Base-by-base conservation (phyloP, 176 grass and related monocot species). In the Paspalum vaginatum region DNA sequence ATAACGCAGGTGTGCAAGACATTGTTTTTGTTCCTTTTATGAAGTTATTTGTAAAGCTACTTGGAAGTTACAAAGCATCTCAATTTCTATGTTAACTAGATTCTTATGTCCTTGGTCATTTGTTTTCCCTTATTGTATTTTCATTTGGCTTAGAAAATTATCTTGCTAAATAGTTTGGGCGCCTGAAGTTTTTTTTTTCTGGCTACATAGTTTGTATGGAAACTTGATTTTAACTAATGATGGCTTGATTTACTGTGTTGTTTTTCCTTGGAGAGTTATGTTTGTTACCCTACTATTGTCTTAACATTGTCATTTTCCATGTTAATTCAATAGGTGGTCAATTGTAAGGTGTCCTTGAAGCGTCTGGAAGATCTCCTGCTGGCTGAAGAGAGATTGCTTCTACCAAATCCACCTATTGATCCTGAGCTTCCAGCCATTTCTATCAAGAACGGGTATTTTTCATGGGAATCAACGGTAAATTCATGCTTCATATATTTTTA, bases 391-490 rank as follows among this genome's bases (percentile, higher is more conserved):
- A 93, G 90, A 79, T 32, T 88, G 71, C 93, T 99, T 86, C 49
- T 95, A 73, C 90, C 90, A 68, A 99, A 99, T 88, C 90, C 93
- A 77, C 90, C 92, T 74, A 49, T 93, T 86, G 84, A 93, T 67
- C 81, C 79, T 8, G 76, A 80, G 75, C 86, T 91, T 87, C 92
- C 96, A 64, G 90, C 93, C 18, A 86, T 99, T 79, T 95, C 93
- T 74, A 99, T 99, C 68, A 95, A 88, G 78, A 94, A 95, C 40
- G 96, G 96, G 60, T 89, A 86, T 78, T 99, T 99, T 84, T 89
- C 90, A 38, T 99, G 96, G 96, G 96, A 99, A 81, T 88, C 93
- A 58, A 79, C 88, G 84, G 96, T 99, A 70, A 47, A 24, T 57
- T 74, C 62, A 49, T 86, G 15, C 54, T 80, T 74, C 27, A 27